Evolutionary conservation across 2,329 filamentous ascomycete species (phyloP).

Genomic region (Dothidotthia symphoricarpi): DNA sequence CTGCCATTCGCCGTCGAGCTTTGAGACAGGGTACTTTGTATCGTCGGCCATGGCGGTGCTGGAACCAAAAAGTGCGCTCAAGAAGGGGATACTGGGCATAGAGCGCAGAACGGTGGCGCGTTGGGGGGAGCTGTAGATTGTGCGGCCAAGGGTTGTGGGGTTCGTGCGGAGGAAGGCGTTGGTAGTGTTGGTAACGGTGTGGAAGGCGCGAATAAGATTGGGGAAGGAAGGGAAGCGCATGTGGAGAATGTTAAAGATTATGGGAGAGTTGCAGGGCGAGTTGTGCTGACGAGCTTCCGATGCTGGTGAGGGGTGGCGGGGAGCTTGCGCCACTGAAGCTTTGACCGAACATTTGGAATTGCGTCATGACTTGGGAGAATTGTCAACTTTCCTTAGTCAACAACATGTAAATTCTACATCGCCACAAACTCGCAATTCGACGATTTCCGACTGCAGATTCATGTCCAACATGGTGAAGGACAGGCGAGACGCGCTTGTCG

Average conservation of each 20-base stretch:
- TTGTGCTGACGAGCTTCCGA: slow-evolving; percentile 2
- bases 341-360: slow-evolving; percentile 23
- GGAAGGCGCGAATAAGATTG: slow-evolving; percentile 50
- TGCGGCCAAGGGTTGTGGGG: slow-evolving; percentile 38
- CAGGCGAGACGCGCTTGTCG: too few relatives aligned
- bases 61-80: slow-evolving; percentile 72
- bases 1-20: slow-evolving; percentile 81
- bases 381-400: slow-evolving; percentile 8
- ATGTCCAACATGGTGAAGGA: too few relatives aligned
- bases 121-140: slow-evolving; percentile 27
- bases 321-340: slow-evolving; percentile 28
- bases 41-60: slow-evolving; percentile 48
- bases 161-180: slow-evolving; percentile 29
- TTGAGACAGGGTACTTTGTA: slow-evolving; percentile 77
- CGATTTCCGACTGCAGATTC: too few relatives aligned
- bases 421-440: too few relatives aligned
- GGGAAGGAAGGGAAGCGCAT: slow-evolving; percentile 54
- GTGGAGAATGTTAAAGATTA: slow-evolving; percentile 16
- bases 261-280: slow-evolving; percentile 2
- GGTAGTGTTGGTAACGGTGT: slow-evolving; percentile 48
- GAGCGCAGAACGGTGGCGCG: slow-evolving; percentile 43
- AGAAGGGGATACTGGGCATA: slow-evolving; percentile 76
- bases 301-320: slow-evolving; percentile 27
- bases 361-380: slow-evolving; percentile 27
- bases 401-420: too few relatives aligned